Percentiles rank a stretch among this genome's conserved stretches.
Evolutionary conservation across 441 rosid genomes (phyloP).

Genomic region (Brassica hybrid): DNA sequence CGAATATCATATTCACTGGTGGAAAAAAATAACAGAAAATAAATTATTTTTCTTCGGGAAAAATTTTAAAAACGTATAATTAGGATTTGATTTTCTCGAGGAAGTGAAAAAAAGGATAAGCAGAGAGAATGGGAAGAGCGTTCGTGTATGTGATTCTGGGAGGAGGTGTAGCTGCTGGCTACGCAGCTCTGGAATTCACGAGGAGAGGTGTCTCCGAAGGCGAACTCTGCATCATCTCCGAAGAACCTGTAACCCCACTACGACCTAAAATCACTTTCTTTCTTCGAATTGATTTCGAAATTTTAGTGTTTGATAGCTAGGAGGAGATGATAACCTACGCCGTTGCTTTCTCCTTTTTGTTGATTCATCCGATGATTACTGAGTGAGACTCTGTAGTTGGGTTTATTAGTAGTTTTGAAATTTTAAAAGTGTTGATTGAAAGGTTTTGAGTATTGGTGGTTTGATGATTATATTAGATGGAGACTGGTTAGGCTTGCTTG

Average conservation of each 20-base stretch:
- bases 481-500: background rate
- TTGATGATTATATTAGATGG: constrained; percentile 17
- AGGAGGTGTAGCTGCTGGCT: constrained; percentile 96
- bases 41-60: background rate
- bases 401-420: background rate
- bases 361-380: background rate
- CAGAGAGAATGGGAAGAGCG: constrained; percentile 57
- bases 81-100: constrained; percentile 17
- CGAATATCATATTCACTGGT: too few species aligned
- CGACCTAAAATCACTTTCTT: background rate
- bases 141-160: constrained; percentile 75
- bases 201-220: constrained; percentile 77
- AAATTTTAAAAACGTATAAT: background rate
- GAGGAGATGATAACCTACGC: background rate
- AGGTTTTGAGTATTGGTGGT: background rate
- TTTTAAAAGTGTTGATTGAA: background rate
- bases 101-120: background rate
- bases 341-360: background rate
- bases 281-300: background rate
- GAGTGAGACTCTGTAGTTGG: constrained; percentile 6
- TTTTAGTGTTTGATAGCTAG: background rate
- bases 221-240: constrained; percentile 93
- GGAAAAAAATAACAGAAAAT: constrained; percentile 14
- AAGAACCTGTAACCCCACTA: constrained; percentile 73
- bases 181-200: constrained; percentile 92